These are phyloP conservation scores for Peribolospora baueri DNA, from an alignment of 768 basidiomycete species.

Conservation along the genomic window DNA sequence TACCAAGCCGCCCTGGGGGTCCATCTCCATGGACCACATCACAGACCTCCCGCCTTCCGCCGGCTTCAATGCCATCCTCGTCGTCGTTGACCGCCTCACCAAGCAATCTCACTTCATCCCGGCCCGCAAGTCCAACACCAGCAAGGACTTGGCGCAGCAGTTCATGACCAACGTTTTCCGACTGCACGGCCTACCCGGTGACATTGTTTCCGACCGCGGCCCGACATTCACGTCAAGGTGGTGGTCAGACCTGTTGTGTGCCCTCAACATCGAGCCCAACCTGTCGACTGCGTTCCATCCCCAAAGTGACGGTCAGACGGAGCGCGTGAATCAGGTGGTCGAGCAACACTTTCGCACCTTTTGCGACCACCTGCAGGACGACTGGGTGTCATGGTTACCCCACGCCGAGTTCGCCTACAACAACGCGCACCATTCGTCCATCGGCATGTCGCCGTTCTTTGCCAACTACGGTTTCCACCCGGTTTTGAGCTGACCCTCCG, in stretches of 20 bases:
- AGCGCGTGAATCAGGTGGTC: conserved; percentile 23
- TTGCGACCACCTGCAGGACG: conserved; percentile 17
- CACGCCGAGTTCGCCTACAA: conserved; percentile 22
- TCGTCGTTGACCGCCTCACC: conserved; percentile 23
- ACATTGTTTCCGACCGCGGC: conserved; percentile 16
- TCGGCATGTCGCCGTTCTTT: conserved; percentile 17
- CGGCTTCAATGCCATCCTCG: conserved; percentile 22
- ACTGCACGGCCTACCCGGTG: conserved; percentile 14
- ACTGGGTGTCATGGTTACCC: conserved; percentile 20
- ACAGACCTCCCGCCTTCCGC: conserved; percentile 18
- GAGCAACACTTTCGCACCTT: conserved; percentile 23
- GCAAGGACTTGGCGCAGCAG: conserved; percentile 15
- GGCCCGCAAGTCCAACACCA: conserved; percentile 6
- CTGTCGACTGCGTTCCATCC: conserved; percentile 27
- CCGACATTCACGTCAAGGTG: conserved; percentile 10
- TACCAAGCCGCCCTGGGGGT: conserved; percentile 18
- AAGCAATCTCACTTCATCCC: conserved; percentile 26
- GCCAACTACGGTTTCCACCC: conserved; percentile 8
- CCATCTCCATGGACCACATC: conserved; percentile 23
- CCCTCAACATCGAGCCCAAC: conserved; percentile 15
- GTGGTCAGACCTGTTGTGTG: background rate
- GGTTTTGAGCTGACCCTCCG: background rate
- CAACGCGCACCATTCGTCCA: conserved; percentile 16
- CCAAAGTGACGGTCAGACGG: conserved; percentile 24
- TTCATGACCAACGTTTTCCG: conserved; percentile 21